These are phyloP conservation scores for Carex scoparia DNA, from an alignment of 176 grass and related monocot species.

Conservation along the genomic window DNA sequence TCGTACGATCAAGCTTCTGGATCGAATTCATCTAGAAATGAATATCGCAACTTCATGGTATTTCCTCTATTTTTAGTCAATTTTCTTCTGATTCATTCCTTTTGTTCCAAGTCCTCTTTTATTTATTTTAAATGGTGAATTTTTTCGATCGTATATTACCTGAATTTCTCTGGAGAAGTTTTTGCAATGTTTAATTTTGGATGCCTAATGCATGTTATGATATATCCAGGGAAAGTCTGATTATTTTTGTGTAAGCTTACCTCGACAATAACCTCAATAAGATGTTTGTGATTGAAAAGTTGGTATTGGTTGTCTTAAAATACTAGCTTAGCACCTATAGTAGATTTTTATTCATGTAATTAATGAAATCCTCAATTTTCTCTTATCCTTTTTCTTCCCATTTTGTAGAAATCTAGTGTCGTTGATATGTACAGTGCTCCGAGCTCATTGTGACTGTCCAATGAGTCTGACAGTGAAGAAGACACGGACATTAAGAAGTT, in stretches of 20 bases:
- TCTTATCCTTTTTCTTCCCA: not conserved
- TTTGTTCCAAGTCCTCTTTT: not conserved
- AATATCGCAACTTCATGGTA: constrained; percentile 44
- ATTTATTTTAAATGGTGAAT: not conserved
- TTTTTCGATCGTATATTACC: not conserved
- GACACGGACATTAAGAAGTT: constrained; percentile 71
- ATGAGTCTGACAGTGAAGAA: constrained; percentile 58
- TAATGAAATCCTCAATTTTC: not conserved
- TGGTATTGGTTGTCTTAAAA: not conserved
- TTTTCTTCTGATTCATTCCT: not conserved
- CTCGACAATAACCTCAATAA: too few relatives aligned
- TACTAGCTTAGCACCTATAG: not conserved
- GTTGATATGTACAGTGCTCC: constrained; percentile 69
- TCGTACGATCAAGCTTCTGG: constrained; percentile 21
- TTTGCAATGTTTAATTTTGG: not conserved
- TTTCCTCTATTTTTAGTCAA: not conserved
- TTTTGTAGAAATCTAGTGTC: constrained; percentile 56
- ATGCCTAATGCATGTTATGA: not conserved
- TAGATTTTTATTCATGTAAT: not conserved
- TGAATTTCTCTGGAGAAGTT: not conserved
- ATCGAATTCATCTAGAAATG: constrained; percentile 6
- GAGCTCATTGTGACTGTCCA: constrained; percentile 22
- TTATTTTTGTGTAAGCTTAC: too few relatives aligned
- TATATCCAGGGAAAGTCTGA: not conserved
- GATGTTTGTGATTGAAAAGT: not conserved